Conservation (phyloP, 1,284 basidiomycete species). For the Ganoderma meredithae region DNA sequence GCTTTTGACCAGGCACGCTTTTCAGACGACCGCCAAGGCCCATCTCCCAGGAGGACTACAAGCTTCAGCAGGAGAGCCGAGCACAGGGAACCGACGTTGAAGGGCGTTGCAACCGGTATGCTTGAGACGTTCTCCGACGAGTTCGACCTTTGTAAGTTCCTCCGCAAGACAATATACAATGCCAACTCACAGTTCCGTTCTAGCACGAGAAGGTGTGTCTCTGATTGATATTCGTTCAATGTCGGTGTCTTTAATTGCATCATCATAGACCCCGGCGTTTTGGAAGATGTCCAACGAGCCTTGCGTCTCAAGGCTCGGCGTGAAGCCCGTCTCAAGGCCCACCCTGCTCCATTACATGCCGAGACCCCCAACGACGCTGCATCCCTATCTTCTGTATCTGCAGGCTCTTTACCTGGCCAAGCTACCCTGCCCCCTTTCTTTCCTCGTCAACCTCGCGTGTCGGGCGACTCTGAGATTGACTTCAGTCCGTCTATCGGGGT, state of each 20-base stretch:
- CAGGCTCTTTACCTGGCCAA: conserved; percentile 43
- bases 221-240: conserved; percentile 6
- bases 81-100: conserved; percentile 25
- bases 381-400: conserved; percentile 40
- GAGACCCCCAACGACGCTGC: conserved; percentile 36
- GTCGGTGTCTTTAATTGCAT: conserved; percentile 21
- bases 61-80: conserved; percentile 29
- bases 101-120: conserved; percentile 27
- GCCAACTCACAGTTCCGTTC: conserved; percentile 7
- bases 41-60: conserved; percentile 31
- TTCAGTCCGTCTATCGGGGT: conserved; percentile 72
- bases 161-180: not conserved
- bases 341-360: conserved; percentile 39
- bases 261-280: conserved; percentile 66
- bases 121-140: conserved; percentile 65
- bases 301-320: conserved; percentile 73
- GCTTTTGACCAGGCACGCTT: conserved; percentile 25
- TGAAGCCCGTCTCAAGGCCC: conserved; percentile 64
- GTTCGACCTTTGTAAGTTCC: conserved; percentile 70
- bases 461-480: conserved; percentile 61
- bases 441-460: conserved; percentile 29
- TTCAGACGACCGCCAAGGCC: conserved; percentile 20
- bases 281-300: conserved; percentile 79
- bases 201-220: conserved; percentile 71
- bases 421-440: conserved; percentile 21